A percentile compares a stretch with the other conserved stretches of the same genome.
These are phyloP conservation scores for Pleurotus tuoliensis DNA, from an alignment of 768 basidiomycete species.

Conservation along the genomic window DNA sequence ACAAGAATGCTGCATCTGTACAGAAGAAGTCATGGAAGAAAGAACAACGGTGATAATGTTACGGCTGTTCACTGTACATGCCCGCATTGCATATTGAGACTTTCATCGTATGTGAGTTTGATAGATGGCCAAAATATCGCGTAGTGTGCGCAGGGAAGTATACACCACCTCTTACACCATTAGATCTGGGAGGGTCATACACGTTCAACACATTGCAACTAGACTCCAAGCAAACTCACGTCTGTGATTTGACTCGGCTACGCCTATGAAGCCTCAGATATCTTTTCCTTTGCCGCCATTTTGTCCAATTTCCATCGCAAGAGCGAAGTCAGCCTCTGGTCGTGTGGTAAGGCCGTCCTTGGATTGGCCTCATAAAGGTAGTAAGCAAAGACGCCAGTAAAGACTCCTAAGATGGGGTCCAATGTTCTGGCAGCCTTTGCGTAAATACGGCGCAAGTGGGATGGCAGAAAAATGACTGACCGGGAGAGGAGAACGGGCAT, in stretches of 20 bases:
- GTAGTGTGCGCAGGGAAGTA: too few relatives aligned
- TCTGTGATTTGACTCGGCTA: too few relatives aligned
- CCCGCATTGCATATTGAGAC: too few relatives aligned
- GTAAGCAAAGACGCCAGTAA: conserved; percentile 76
- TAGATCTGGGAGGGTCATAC: too few relatives aligned
- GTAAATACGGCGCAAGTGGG: conserved; percentile 5
- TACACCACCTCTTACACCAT: too few relatives aligned
- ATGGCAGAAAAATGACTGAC: conserved; percentile 24
- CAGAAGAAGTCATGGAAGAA: conserved; percentile 58
- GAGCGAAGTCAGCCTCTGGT: conserved; percentile 52
- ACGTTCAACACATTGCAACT: too few relatives aligned
- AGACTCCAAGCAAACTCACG: too few relatives aligned
- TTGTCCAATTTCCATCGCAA: conserved; percentile 64
- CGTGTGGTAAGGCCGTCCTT: conserved; percentile 56
- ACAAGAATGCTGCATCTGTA: conserved; percentile 59
- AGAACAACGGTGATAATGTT: conserved; percentile 22
- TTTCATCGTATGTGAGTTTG: too few relatives aligned
- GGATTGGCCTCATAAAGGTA: conserved; percentile 81
- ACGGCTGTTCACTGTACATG: background rate
- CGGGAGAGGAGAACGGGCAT: conserved; percentile 51
- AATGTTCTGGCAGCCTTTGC: conserved; percentile 39
- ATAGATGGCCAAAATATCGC: too few relatives aligned
- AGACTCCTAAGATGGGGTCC: conserved; percentile 72
- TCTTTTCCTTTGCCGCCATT: conserved; percentile 26
- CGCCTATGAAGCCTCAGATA: too few relatives aligned